phyloP scores from a whole-genome alignment of 1,139 yeast species.

The Saccharomyces hybrid region DNA sequence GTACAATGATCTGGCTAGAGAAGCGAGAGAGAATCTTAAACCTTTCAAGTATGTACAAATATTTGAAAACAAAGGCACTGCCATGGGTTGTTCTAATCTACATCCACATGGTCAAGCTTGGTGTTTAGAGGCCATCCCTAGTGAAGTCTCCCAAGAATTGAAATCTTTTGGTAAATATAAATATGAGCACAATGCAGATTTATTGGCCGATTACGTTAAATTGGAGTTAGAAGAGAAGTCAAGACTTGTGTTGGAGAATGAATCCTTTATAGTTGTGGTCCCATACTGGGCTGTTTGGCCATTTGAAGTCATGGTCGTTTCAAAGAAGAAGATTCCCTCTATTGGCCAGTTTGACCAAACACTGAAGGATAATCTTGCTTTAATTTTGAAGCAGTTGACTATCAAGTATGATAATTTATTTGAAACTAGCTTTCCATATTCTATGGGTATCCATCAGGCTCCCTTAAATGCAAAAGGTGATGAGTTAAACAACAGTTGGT shows the following conservation, averaged over 20 bases:
- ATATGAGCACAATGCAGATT: conserved; percentile 39
- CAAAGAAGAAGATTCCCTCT: conserved; percentile 49
- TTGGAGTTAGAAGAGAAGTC: conserved; percentile 46
- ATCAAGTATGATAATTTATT: conserved; percentile 66
- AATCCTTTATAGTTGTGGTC: conserved; percentile 62
- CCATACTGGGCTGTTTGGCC: conserved; percentile 89
- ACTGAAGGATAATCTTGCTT: conserved; percentile 52
- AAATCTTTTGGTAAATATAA: conserved; percentile 45
- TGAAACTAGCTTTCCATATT: conserved; percentile 65
- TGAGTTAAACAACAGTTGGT: conserved; percentile 46
- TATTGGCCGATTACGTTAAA: conserved; percentile 59
- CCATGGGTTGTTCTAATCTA: conserved; percentile 79
- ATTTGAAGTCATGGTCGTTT: conserved; percentile 57
- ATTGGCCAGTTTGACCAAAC: conserved; percentile 43
- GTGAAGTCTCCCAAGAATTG: conserved; percentile 59
- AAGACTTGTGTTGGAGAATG: conserved; percentile 55
- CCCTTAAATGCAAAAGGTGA: conserved; percentile 42
- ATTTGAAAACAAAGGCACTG: conserved; percentile 71
- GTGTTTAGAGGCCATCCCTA: conserved; percentile 62
- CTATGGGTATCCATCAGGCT: conserved; percentile 77
- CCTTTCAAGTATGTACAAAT: conserved; percentile 60
- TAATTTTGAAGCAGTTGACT: conserved; percentile 47
- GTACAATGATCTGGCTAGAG: conserved; percentile 38
- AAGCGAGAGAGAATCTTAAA: conserved; percentile 37
- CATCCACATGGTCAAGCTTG: conserved; percentile 81